Conservation (phyloP, 208 protist species). For the Trypanosoma scelopori region DNA sequence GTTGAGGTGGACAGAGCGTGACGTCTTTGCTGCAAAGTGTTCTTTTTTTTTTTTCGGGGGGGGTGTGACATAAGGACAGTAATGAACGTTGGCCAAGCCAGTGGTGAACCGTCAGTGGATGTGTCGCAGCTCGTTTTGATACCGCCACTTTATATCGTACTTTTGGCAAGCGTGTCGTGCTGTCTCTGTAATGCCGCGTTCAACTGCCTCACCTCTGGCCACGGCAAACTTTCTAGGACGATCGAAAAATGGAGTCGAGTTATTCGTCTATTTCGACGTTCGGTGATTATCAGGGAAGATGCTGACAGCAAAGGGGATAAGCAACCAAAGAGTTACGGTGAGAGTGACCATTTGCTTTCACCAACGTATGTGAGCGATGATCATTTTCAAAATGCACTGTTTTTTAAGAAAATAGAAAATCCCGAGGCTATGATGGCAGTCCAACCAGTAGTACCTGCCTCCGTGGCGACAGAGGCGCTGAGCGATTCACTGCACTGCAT, state of each 20-base stretch:
- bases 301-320: background rate
- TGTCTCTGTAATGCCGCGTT: conserved; percentile 34
- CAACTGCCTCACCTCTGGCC: conserved; percentile 30
- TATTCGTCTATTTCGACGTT: conserved; percentile 33
- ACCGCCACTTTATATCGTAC: conserved; percentile 36
- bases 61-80: no score
- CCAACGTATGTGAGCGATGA: background rate
- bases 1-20: no score
- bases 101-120: background rate
- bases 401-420: conserved; percentile 26
- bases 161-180: conserved; percentile 38
- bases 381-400: conserved; percentile 20
- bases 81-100: no score
- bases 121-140: conserved; percentile 35
- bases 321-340: background rate
- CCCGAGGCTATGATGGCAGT: background rate
- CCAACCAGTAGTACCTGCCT: conserved; percentile 37
- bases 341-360: conserved; percentile 3
- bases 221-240: conserved; percentile 20
- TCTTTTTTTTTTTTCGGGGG: background rate
- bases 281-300: conserved; percentile 34
- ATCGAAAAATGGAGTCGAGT: conserved; percentile 38
- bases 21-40: no score
- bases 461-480: conserved; percentile 42
- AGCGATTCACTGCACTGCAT: conserved; percentile 37